Conservation (phyloP, 306 rosid species). For the Vicia villosa region DNA sequence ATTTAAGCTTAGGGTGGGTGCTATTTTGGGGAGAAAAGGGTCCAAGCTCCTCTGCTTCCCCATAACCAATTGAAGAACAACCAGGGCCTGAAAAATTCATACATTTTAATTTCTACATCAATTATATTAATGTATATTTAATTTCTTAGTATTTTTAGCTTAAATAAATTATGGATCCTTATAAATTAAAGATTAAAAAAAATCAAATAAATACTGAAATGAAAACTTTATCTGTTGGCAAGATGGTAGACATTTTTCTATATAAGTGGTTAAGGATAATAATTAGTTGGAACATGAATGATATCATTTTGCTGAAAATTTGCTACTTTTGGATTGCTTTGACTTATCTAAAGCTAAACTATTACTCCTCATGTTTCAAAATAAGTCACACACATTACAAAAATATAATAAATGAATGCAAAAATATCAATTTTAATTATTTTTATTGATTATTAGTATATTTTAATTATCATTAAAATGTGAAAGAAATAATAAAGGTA, state of each 20-base stretch:
- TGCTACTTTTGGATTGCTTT: constrained; percentile 26
- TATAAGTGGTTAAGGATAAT: constrained; percentile 5
- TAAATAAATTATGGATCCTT: no score
- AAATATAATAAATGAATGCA: no score
- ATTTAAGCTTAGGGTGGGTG: constrained; percentile 66
- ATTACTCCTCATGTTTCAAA: no score
- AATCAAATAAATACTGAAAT: background rate
- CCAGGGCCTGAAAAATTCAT: constrained; percentile 72
- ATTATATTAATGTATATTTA: background rate
- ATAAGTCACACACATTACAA: no score
- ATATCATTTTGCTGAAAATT: constrained; percentile 13
- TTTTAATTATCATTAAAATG: no score
- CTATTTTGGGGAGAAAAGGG: constrained; percentile 81
- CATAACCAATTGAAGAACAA: constrained; percentile 85
- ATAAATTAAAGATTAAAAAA: background rate
- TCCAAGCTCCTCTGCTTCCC: constrained; percentile 87
- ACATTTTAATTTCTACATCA: background rate
- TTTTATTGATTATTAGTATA: no score
- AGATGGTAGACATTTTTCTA: background rate
- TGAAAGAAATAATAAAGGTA: no score
- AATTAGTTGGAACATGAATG: constrained; percentile 19
- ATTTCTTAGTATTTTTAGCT: no score
- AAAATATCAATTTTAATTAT: no score
- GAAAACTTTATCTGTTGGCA: background rate
- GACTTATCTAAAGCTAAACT: constrained; percentile 2